A percentile compares a stretch with the other conserved stretches of the same genome.
Conservation (phyloP, 805 yeast species). For the Myxozyma geophila region DNA sequence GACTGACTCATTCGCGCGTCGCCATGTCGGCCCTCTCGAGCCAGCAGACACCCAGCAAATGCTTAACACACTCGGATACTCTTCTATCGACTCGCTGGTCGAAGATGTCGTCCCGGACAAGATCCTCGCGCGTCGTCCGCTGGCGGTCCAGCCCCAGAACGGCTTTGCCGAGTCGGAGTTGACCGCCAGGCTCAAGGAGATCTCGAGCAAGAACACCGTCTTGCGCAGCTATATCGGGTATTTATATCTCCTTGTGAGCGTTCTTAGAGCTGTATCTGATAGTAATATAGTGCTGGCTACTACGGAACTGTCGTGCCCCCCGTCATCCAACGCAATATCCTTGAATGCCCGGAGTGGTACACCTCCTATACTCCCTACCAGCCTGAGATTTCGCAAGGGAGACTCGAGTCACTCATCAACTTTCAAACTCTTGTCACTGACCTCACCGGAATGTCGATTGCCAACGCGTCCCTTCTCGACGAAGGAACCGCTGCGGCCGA, state of each 20-base stretch:
- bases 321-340: constrained; percentile 86
- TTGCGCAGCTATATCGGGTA: constrained; percentile 77
- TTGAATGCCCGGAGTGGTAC: constrained; percentile 98
- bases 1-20: constrained; percentile 83
- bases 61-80: constrained; percentile 68
- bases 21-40: constrained; percentile 83
- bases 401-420: constrained; percentile 86
- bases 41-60: constrained; percentile 65
- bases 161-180: constrained; percentile 86
- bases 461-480: constrained; percentile 92
- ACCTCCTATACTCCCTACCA: constrained; percentile 98
- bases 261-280: not conserved
- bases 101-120: constrained; percentile 74
- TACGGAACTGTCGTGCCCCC: constrained; percentile 89
- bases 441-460: constrained; percentile 90
- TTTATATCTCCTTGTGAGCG: not conserved
- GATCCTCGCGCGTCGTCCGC: constrained; percentile 68
- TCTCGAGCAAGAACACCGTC: constrained; percentile 77
- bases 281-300: constrained; percentile 68
- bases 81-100: constrained; percentile 72
- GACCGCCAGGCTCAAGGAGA: constrained; percentile 63
- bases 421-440: constrained; percentile 92
- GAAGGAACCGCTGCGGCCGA: constrained; percentile 98
- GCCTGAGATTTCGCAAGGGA: constrained; percentile 97
- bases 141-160: constrained; percentile 64